Conservation (phyloP, 306 rosid genomes). For the Casuarina cunninghamiana region DNA sequence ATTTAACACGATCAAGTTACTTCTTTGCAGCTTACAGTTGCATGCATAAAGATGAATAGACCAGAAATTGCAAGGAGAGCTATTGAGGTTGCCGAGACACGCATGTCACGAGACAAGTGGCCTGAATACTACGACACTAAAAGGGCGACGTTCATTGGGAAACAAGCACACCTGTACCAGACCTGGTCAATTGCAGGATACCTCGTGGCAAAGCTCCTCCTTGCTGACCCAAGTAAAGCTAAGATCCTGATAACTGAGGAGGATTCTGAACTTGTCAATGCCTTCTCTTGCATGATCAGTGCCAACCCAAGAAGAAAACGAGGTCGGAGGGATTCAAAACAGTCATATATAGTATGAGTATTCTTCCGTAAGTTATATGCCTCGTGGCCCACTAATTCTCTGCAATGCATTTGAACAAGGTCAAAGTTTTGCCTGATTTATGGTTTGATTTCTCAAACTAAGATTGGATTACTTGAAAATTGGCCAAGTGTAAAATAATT, state of each 20-base stretch:
- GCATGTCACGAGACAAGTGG: slow-evolving; percentile 71
- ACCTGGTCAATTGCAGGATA: slow-evolving; percentile 89
- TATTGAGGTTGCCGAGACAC: slow-evolving; percentile 61
- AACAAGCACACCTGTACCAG: slow-evolving; percentile 67
- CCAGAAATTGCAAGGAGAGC: slow-evolving; percentile 74
- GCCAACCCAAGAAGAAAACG: slow-evolving; percentile 74
- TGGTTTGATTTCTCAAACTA: neutral
- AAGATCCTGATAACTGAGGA: slow-evolving; percentile 67
- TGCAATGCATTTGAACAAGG: neutral
- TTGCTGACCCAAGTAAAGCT: slow-evolving; percentile 72
- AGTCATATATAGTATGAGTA: slow-evolving; percentile 61
- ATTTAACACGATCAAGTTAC: slow-evolving; percentile 15
- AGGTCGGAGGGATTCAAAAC: slow-evolving; percentile 50
- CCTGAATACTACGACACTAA: slow-evolving; percentile 83
- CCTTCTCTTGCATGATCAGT: slow-evolving; percentile 56
- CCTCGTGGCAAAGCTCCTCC: slow-evolving; percentile 69
- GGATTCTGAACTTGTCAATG: slow-evolving; percentile 77
- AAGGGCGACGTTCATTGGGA: slow-evolving; percentile 66
- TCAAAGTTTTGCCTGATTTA: neutral
- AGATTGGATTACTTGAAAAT: neutral
- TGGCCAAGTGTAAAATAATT: neutral
- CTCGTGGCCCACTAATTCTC: neutral
- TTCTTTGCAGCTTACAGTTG: slow-evolving; percentile 71
- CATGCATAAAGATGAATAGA: slow-evolving; percentile 84
- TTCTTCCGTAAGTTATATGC: neutral